These are phyloP conservation scores for Moesziomyces sp. DNA, from an alignment of 1,284 basidiomycete genomes.

Conservation along the genomic window DNA sequence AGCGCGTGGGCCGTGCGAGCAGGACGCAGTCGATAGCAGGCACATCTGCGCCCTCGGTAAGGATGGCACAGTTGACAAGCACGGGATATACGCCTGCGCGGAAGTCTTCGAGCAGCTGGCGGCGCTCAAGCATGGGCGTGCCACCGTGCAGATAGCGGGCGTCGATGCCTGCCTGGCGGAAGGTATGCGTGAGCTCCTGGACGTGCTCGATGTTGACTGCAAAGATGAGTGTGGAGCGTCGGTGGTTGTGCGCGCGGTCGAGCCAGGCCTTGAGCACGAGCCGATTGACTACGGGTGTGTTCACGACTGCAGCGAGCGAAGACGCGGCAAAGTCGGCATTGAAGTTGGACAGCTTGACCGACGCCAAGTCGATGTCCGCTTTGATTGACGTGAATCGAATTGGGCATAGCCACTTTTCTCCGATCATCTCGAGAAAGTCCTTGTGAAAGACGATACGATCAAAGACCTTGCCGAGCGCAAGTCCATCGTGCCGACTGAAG, in stretches of 20 bases:
- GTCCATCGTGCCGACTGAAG: slow-evolving; percentile 88
- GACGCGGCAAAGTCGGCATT: slow-evolving; percentile 52
- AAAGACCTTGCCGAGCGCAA: slow-evolving; percentile 88
- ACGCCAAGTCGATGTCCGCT: slow-evolving; percentile 56
- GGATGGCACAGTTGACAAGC: slow-evolving; percentile 89
- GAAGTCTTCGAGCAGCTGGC: slow-evolving; percentile 77
- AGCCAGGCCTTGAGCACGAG: slow-evolving; percentile 63
- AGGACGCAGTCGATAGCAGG: slow-evolving; percentile 83
- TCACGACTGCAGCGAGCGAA: slow-evolving; percentile 58
- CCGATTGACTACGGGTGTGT: slow-evolving; percentile 56
- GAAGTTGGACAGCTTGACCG: slow-evolving; percentile 38
- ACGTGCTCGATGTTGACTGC: slow-evolving; percentile 88
- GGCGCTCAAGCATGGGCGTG: slow-evolving; percentile 77
- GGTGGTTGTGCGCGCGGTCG: slow-evolving; percentile 60
- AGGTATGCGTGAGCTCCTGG: slow-evolving; percentile 78
- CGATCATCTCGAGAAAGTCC: slow-evolving; percentile 90
- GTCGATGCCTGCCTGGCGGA: slow-evolving; percentile 82
- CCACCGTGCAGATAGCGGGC: slow-evolving; percentile 80
- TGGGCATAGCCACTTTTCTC: slow-evolving; percentile 79
- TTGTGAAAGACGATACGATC: slow-evolving; percentile 92
- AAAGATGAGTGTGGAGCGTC: slow-evolving; percentile 89
- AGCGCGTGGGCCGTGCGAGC: slow-evolving; percentile 80
- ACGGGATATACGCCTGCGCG: slow-evolving; percentile 81
- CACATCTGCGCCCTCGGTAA: slow-evolving; percentile 70
- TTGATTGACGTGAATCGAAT: slow-evolving; percentile 65